Percentiles rank a stretch among this genome's conserved stretches.
phyloP scores from a whole-genome alignment of 345 rosid genomes.

The Cardiospermum halicacabum region DNA sequence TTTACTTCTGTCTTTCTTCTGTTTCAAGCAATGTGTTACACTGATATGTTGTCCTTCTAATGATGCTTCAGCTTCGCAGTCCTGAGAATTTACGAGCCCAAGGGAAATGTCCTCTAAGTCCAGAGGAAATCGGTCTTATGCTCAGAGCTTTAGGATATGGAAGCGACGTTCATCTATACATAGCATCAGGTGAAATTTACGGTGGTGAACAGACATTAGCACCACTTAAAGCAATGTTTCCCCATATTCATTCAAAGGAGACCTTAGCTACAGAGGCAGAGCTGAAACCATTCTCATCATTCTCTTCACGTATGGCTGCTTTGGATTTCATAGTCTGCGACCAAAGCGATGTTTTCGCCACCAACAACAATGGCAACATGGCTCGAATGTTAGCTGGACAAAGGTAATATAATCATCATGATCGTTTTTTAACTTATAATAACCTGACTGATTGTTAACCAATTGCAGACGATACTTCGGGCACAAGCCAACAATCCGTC shows the following conservation, averaged over 20 bases:
- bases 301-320: constrained; percentile 94
- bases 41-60: constrained; percentile 2
- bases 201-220: constrained; percentile 82
- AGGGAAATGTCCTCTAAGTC: constrained; percentile 90
- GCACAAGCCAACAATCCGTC: constrained; percentile 85
- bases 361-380: constrained; percentile 98
- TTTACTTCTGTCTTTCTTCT: not conserved
- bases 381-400: constrained; percentile 91
- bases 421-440: not conserved
- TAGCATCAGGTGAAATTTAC: constrained; percentile 91
- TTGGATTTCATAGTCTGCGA: constrained; percentile 91
- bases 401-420: constrained; percentile 38
- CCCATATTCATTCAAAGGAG: constrained; percentile 81
- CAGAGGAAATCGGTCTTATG: constrained; percentile 90
- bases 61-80: constrained; percentile 49
- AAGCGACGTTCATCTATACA: constrained; percentile 72
- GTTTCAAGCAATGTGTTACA: not conserved
- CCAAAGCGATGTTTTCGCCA: constrained; percentile 83
- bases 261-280: constrained; percentile 68
- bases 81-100: constrained; percentile 75
- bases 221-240: constrained; percentile 78
- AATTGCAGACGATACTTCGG: constrained; percentile 79
- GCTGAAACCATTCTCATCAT: constrained; percentile 57
- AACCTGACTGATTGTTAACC: not conserved
- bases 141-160: constrained; percentile 85